Conservation (phyloP, 106 monocot species). For the Cymbidium sinense region DNA sequence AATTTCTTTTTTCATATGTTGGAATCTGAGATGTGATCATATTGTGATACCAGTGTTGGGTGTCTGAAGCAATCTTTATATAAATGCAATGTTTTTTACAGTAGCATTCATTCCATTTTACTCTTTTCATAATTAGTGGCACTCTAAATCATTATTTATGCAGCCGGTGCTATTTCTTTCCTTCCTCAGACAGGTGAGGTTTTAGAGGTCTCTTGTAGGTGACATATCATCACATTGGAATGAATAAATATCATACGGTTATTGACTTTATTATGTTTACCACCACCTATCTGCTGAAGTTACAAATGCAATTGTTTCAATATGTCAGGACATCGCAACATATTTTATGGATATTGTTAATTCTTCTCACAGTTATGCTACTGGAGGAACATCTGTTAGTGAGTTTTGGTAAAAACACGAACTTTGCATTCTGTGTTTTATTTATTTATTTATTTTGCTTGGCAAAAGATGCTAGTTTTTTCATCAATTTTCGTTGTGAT, state of each 20-base stretch:
- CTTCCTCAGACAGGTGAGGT: not conserved
- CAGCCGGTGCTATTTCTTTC: not conserved
- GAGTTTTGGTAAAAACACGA: conserved; percentile 68
- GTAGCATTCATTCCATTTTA: too few relatives aligned
- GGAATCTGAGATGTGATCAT: too few relatives aligned
- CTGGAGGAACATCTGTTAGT: conserved; percentile 87
- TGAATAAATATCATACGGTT: not conserved
- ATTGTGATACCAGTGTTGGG: too few relatives aligned
- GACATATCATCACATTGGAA: not conserved
- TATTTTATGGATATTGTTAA: too few relatives aligned
- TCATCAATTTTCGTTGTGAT: not conserved
- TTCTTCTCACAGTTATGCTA: conserved; percentile 85
- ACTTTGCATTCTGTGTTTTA: not conserved
- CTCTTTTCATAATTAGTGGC: too few relatives aligned
- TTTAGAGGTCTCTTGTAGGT: not conserved
- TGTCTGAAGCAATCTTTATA: too few relatives aligned
- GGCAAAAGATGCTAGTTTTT: not conserved
- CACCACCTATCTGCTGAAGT: not conserved
- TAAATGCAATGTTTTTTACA: too few relatives aligned
- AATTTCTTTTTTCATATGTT: too few relatives aligned
- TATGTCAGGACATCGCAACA: too few relatives aligned
- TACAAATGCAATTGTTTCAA: too few relatives aligned
- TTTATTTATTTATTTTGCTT: not conserved
- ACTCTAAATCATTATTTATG: too few relatives aligned
- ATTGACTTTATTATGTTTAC: not conserved